phyloP scores from a whole-genome alignment of 768 basidiomycete genomes.

The Amanita rubescens region DNA sequence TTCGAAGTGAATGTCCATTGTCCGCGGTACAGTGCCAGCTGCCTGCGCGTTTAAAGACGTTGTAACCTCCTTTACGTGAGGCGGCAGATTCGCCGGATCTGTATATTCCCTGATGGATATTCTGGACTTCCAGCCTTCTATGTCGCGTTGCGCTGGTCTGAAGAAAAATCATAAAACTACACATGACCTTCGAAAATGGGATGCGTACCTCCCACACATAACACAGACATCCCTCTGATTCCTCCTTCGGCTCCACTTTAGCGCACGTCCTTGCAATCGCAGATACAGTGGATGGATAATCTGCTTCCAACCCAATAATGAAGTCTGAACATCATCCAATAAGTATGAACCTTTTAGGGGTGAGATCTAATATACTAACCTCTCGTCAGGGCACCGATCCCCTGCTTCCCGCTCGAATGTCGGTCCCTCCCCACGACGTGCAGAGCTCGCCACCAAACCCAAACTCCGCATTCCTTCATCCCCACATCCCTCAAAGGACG shows the following conservation, averaged over 20 bases:
- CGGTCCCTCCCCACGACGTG: conserved; percentile 32
- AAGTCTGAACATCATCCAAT: conserved; percentile 44
- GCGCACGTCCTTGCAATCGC: conserved; percentile 75
- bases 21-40: too few species aligned
- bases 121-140: conserved; percentile 66
- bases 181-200: neutral
- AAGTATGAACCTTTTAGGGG: neutral
- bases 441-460: conserved; percentile 15
- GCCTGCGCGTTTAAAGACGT: neutral
- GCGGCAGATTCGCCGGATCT: neutral
- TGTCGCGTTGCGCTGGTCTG: conserved; percentile 57
- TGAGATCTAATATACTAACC: conserved; percentile 30
- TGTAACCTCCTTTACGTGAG: neutral
- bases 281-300: conserved; percentile 84
- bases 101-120: conserved; percentile 61
- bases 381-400: conserved; percentile 62
- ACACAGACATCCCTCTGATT: conserved; percentile 44
- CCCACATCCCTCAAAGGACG: conserved; percentile 61
- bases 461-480: conserved; percentile 9
- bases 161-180: neutral
- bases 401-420: conserved; percentile 40
- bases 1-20: neutral
- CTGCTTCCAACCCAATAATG: conserved; percentile 69
- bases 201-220: conserved; percentile 56
- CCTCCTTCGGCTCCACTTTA: conserved; percentile 65